A percentile compares a stretch with the other conserved stretches of the same genome.
Conservation (phyloP, 371 early-diverging fungal genomes). For the Thermomucor indicae-seudaticae region DNA sequence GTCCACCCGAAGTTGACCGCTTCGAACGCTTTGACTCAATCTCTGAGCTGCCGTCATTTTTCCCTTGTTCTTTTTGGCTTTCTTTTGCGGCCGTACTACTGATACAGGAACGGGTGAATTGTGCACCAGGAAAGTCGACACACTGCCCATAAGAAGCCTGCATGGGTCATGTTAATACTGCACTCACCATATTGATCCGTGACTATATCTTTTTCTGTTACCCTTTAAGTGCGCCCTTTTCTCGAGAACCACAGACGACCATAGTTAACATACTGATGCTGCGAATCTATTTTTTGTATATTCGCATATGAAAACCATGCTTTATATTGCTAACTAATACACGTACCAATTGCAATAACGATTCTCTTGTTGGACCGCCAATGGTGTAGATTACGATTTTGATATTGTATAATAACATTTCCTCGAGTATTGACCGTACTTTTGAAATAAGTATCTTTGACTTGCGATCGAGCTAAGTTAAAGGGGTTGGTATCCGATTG, state of each 20-base stretch:
- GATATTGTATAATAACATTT: constrained; percentile 47
- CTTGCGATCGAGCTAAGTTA: constrained; percentile 29
- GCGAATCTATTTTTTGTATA: no score
- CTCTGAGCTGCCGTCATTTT: constrained; percentile 42
- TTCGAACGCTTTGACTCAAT: constrained; percentile 40
- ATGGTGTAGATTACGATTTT: constrained; percentile 48
- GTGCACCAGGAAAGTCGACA: constrained; percentile 56
- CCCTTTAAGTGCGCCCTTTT: constrained; percentile 54
- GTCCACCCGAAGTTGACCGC: constrained; percentile 42
- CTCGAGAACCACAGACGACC: constrained; percentile 56
- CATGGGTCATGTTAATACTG: background rate
- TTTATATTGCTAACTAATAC: background rate
- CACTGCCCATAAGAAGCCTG: constrained; percentile 52
- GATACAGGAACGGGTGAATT: constrained; percentile 59
- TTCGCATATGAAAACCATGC: background rate
- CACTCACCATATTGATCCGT: background rate
- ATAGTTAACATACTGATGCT: constrained; percentile 49
- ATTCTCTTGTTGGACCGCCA: constrained; percentile 51
- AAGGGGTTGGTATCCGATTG: background rate
- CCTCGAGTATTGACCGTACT: constrained; percentile 25
- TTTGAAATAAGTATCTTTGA: constrained; percentile 45
- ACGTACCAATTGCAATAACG: constrained; percentile 47
- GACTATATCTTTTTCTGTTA: constrained; percentile 7
- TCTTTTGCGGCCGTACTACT: constrained; percentile 54
- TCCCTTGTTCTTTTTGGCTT: constrained; percentile 33